Conservation (phyloP, 1,284 basidiomycete species). For the Puccinia coronata region DNA sequence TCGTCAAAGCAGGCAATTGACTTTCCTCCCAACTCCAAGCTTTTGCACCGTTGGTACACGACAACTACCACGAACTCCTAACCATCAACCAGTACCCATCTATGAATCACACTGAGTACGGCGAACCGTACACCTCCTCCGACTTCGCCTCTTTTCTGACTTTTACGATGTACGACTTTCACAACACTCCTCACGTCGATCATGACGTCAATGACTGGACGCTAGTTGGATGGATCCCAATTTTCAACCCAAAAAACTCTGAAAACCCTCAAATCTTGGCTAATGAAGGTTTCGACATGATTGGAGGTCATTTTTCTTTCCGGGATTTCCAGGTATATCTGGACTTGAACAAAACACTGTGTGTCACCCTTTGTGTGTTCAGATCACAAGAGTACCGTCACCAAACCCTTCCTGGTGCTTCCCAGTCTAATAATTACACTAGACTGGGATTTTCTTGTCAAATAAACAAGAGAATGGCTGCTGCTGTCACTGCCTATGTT, state of each 20-base stretch:
- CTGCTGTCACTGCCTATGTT: too few relatives aligned
- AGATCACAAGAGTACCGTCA: conserved; percentile 1
- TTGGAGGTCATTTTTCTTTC: too few relatives aligned
- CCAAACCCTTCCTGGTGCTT: too few relatives aligned
- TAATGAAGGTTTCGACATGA: not conserved
- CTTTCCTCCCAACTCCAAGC: not conserved
- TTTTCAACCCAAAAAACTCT: too few relatives aligned
- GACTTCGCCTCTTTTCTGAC: too few relatives aligned
- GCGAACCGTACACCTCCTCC: too few relatives aligned
- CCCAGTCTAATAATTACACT: too few relatives aligned
- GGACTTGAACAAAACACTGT: too few relatives aligned
- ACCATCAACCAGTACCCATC: not conserved
- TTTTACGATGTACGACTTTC: not conserved
- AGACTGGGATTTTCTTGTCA: conserved; percentile 13
- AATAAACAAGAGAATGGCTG: conserved; percentile 8
- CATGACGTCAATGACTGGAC: too few relatives aligned
- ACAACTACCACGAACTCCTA: not conserved
- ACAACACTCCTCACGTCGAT: conserved; percentile 1
- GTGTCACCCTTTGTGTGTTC: conserved; percentile 8
- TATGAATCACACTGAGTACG: too few relatives aligned
- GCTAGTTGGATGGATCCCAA: too few relatives aligned
- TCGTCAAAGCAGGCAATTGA: not conserved
- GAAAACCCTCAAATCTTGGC: conserved; percentile 2
- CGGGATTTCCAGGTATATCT: too few relatives aligned
- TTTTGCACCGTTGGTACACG: not conserved